Evolutionary conservation across 257 asterid genomes (phyloP).

Genomic region (Orobanche coerulescens): DNA sequence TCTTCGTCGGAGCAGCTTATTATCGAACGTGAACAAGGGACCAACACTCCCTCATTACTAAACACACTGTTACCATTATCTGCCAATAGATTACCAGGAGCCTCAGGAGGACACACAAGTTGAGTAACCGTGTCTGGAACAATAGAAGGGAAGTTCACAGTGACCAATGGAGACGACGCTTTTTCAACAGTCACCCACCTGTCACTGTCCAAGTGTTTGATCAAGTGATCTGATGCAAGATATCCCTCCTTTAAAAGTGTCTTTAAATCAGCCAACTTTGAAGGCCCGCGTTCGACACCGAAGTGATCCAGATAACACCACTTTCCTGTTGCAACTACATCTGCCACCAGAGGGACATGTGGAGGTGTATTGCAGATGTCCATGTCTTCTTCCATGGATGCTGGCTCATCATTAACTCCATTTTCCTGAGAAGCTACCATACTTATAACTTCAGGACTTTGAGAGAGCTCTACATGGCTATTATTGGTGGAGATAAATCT

Average conservation of each 20-base stretch:
- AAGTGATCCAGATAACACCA: conserved; percentile 81
- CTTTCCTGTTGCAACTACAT: conserved; percentile 65
- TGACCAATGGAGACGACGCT: conserved; percentile 81
- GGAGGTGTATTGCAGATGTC: conserved; percentile 98
- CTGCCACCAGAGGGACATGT: conserved; percentile 53
- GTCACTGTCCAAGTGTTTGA: conserved; percentile 71
- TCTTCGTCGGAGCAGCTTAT: conserved; percentile 29
- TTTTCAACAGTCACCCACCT: conserved; percentile 97
- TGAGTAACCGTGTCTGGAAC: conserved; percentile 78
- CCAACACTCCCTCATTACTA: conserved; percentile 30
- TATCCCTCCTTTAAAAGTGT: conserved; percentile 72
- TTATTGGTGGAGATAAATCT: conserved; percentile 35
- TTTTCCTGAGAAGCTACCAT: conserved; percentile 48
- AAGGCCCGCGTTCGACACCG: conserved; percentile 85
- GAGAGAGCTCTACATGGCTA: conserved; percentile 31
- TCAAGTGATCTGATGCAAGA: conserved; percentile 85
- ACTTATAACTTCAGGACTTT: conserved; percentile 31
- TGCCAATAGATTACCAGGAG: conserved; percentile 85
- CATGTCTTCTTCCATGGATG: conserved; percentile 99
- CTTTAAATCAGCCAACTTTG: conserved; percentile 68
- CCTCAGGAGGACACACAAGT: conserved; percentile 94
- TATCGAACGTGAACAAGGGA: conserved; percentile 24
- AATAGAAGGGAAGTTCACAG: conserved; percentile 52
- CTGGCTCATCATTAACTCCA: conserved; percentile 56
- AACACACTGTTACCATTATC: conserved; percentile 46